phyloP scores from a whole-genome alignment of 2,329 filamentous ascomycete genomes.

The Trichoderma koningiopsis region DNA sequence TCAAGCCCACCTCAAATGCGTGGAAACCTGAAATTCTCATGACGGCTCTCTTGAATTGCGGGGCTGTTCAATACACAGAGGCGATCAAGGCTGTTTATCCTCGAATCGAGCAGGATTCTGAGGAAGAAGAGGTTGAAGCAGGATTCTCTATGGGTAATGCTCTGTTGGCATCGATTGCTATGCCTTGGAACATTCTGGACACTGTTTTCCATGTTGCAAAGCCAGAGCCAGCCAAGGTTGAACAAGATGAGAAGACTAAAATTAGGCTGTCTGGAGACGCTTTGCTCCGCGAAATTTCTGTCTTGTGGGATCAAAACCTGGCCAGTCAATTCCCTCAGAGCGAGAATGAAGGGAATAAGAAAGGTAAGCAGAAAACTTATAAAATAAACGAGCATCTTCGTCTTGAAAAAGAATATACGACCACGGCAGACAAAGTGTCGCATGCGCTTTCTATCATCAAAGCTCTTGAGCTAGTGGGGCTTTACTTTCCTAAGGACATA shows the following conservation, averaged over 20 bases:
- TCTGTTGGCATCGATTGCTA: neutral
- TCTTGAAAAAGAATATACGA: neutral
- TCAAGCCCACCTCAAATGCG: neutral
- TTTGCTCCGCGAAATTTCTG: neutral
- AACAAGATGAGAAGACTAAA: neutral
- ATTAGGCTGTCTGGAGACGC: neutral
- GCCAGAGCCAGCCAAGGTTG: neutral
- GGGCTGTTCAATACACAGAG: neutral
- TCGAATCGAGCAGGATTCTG: neutral
- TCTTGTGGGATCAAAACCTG: conserved; percentile 3
- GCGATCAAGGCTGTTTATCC: conserved; percentile 5
- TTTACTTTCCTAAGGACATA: conserved; percentile 18
- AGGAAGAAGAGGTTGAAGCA: neutral
- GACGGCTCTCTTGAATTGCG: conserved; percentile 14
- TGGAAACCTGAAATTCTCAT: conserved; percentile 9
- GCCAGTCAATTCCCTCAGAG: neutral
- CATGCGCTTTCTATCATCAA: conserved; percentile 20
- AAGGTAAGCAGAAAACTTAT: neutral
- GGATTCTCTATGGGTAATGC: neutral
- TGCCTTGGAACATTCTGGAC: conserved; percentile 19
- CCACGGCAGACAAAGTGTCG: neutral
- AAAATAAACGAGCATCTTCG: neutral
- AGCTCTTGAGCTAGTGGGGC: conserved; percentile 14
- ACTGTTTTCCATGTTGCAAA: conserved; percentile 10
- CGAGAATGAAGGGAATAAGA: neutral